phyloP scores from a whole-genome alignment of 345 rosid genomes.

The Linum lewisii region DNA sequence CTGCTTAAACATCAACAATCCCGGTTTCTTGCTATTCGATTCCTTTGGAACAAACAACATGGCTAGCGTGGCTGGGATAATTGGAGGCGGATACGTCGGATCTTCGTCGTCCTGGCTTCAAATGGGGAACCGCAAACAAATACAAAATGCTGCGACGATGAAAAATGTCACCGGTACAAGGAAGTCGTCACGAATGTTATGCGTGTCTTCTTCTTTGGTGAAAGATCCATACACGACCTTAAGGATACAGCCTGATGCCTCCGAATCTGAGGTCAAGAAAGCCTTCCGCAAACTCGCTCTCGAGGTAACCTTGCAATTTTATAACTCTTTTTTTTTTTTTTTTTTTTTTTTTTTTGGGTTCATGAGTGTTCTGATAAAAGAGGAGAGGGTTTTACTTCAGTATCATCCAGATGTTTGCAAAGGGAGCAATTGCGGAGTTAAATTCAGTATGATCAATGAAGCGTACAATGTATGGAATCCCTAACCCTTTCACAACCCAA shows the following conservation, averaged over 20 bases:
- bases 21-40: neutral
- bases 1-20: neutral
- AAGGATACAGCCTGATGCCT: conserved; percentile 60
- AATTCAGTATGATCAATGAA: conserved; percentile 69
- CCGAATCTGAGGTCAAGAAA: conserved; percentile 77
- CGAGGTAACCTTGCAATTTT: conserved; percentile 38
- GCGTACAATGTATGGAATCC: conserved; percentile 66
- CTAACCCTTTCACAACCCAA: neutral
- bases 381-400: conserved; percentile 33
- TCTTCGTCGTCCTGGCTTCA: conserved; percentile 34
- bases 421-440: conserved; percentile 68
- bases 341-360: neutral
- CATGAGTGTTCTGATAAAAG: neutral
- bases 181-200: conserved; percentile 21
- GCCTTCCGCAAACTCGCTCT: conserved; percentile 81
- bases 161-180: conserved; percentile 8
- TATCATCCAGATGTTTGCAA: conserved; percentile 98
- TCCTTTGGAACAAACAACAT: neutral
- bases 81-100: conserved; percentile 37
- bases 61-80: conserved; percentile 21
- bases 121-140: conserved; percentile 22
- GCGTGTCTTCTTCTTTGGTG: conserved; percentile 34
- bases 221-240: conserved; percentile 66
- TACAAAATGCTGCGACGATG: conserved; percentile 21
- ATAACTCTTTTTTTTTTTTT: too few species aligned